Conservation (phyloP, 352 stramenopile species). For the Globisporangium heterothallicum region DNA sequence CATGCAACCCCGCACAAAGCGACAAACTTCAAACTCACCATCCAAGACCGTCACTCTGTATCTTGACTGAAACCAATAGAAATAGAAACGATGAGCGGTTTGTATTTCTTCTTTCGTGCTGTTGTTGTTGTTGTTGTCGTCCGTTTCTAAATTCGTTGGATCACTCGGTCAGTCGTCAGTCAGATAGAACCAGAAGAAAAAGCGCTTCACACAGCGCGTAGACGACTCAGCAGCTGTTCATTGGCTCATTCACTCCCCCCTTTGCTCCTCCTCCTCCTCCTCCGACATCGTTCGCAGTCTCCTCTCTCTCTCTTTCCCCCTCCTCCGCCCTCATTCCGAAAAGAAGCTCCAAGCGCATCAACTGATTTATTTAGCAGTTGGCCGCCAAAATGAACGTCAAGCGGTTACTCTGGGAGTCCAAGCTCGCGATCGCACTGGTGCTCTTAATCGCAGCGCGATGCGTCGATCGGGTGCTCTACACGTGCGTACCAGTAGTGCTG, state of each 20-base stretch:
- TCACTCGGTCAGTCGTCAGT: no score
- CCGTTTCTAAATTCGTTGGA: constrained; percentile 1
- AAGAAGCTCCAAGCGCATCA: constrained; percentile 1
- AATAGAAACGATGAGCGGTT: not conserved
- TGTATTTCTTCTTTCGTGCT: not conserved
- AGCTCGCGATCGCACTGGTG: constrained; percentile 72
- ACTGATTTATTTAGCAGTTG: not conserved
- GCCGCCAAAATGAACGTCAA: constrained; percentile 54
- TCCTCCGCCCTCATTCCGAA: constrained; percentile 2
- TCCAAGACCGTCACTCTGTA: not conserved
- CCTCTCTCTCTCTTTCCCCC: not conserved
- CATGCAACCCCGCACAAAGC: no score
- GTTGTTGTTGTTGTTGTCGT: not conserved
- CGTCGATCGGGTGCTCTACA: constrained; percentile 83
- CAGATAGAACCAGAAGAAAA: constrained; percentile 6
- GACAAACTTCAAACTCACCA: not conserved
- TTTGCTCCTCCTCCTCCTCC: not conserved
- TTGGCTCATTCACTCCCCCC: constrained; percentile 4
- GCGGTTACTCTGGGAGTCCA: constrained; percentile 77
- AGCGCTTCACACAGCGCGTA: not conserved
- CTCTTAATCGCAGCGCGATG: constrained; percentile 74
- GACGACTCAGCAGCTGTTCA: not conserved
- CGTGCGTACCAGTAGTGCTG: constrained; percentile 48
- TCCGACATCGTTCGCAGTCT: not conserved
- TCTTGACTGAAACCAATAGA: no score